Evolutionary conservation across 768 basidiomycete genomes (phyloP).

Genomic region (Pholiota microspora): DNA sequence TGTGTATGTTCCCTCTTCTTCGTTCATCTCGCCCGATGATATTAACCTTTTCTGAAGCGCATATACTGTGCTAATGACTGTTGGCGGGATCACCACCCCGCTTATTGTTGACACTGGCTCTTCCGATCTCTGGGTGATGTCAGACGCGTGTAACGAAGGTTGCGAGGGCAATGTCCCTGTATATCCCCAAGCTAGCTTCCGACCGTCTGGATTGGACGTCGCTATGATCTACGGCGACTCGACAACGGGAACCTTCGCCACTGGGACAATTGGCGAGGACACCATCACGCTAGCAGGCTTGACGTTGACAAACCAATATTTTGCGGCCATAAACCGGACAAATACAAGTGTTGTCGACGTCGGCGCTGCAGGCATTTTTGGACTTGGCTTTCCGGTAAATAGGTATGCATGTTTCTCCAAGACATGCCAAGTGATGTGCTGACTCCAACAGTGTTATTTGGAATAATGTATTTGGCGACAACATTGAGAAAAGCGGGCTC

Average conservation of each 20-base stretch:
- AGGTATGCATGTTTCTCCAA: constrained; percentile 40
- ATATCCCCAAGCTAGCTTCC: constrained; percentile 52
- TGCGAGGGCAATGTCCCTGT: constrained; percentile 37
- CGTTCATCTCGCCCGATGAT: background rate
- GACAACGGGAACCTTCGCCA: constrained; percentile 63
- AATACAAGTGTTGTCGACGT: constrained; percentile 60
- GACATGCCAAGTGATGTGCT: background rate
- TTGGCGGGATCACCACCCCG: constrained; percentile 52
- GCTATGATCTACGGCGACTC: constrained; percentile 70
- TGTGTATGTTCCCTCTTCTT: constrained; percentile 41
- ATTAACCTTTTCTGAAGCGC: constrained; percentile 36
- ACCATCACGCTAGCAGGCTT: constrained; percentile 53
- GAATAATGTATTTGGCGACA: constrained; percentile 32
- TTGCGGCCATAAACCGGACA: constrained; percentile 68
- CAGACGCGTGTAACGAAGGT: constrained; percentile 50
- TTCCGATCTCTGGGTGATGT: constrained; percentile 74
- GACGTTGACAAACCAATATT: constrained; percentile 47
- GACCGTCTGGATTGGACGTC: constrained; percentile 43
- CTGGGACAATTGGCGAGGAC: constrained; percentile 62
- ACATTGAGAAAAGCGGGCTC: constrained; percentile 4
- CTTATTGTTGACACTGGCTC: constrained; percentile 76
- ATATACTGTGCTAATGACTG: constrained; percentile 58
- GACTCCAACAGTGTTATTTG: constrained; percentile 41
- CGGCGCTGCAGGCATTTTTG: constrained; percentile 66
- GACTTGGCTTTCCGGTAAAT: constrained; percentile 71